phyloP scores from a whole-genome alignment of 1,284 basidiomycete species.

The Omphalotus olearius region DNA sequence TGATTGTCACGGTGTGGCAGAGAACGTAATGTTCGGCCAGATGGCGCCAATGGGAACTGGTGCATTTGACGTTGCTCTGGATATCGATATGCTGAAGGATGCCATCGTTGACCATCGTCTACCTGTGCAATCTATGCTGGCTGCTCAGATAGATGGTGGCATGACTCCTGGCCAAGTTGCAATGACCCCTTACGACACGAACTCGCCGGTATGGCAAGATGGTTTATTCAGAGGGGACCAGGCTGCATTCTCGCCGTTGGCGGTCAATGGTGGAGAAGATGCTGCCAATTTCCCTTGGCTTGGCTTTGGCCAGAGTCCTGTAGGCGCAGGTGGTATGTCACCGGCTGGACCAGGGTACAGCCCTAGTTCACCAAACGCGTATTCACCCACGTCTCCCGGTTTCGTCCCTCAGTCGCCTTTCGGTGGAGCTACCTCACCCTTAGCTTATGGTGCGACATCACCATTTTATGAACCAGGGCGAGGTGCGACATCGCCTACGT shows the following conservation, averaged over 20 bases:
- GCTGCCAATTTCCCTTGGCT: slow-evolving; percentile 68
- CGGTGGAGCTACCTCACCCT: slow-evolving; percentile 77
- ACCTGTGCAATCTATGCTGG: slow-evolving; percentile 83
- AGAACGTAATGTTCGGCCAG: slow-evolving; percentile 98
- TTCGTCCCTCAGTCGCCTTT: slow-evolving; percentile 86
- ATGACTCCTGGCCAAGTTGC: slow-evolving; percentile 89
- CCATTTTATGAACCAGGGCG: slow-evolving; percentile 72
- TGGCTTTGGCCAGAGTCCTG: slow-evolving; percentile 80
- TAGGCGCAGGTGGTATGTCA: slow-evolving; percentile 75
- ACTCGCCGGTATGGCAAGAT: slow-evolving; percentile 79
- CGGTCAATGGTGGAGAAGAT: slow-evolving; percentile 84
- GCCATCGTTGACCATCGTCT: slow-evolving; percentile 96
- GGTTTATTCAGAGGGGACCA: slow-evolving; percentile 76
- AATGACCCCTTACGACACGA: slow-evolving; percentile 94
- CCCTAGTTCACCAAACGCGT: slow-evolving; percentile 78
- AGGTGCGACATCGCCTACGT: slow-evolving; percentile 77
- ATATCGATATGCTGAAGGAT: slow-evolving; percentile 98
- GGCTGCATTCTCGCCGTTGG: slow-evolving; percentile 93
- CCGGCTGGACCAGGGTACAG: slow-evolving; percentile 77
- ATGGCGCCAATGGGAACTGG: slow-evolving; percentile 98
- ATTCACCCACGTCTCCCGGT: slow-evolving; percentile 82
- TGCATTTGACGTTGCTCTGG: slow-evolving; percentile 92
- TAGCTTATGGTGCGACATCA: slow-evolving; percentile 74
- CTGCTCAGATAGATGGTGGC: slow-evolving; percentile 76
- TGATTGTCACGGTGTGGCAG: slow-evolving; percentile 96